Percentiles rank a stretch among this genome's conserved stretches.
Evolutionary conservation across 306 rosid species (phyloP).

Genomic region (Vigna trinervia): DNA sequence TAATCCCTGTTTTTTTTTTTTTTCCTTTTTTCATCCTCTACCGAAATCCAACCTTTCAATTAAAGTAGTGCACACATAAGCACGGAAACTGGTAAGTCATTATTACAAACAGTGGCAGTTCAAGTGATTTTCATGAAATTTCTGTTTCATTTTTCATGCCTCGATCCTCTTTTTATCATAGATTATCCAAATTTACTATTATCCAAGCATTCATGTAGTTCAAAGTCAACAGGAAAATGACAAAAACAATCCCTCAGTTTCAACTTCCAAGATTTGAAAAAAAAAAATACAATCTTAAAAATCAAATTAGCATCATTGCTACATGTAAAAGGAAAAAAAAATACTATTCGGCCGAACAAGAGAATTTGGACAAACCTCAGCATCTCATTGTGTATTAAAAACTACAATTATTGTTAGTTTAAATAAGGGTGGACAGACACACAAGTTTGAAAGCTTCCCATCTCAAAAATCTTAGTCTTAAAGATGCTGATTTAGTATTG

Average conservation of each 20-base stretch:
- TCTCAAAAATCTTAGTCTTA: not conserved
- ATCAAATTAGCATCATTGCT: not conserved
- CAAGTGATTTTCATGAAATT: conserved; percentile 36
- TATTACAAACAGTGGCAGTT: conserved; percentile 7
- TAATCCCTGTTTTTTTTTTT: not conserved
- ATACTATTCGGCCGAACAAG: too few species aligned
- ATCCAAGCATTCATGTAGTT: not conserved
- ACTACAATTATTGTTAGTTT: not conserved
- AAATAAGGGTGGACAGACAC: not conserved
- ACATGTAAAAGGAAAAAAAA: conserved; percentile 13
- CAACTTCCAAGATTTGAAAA: not conserved
- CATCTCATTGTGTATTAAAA: not conserved
- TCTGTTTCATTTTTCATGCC: not conserved
- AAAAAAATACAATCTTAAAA: not conserved
- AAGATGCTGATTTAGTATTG: not conserved
- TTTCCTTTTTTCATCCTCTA: not conserved
- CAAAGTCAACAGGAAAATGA: conserved; percentile 7
- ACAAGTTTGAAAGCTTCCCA: not conserved
- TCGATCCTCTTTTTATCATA: not conserved
- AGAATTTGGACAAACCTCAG: conserved; percentile 29
- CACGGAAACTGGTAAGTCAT: conserved; percentile 11
- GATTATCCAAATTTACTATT: not conserved
- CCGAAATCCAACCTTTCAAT: conserved; percentile 17
- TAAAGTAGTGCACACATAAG: conserved; percentile 30
- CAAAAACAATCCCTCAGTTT: conserved; percentile 8